phyloP scores from a whole-genome alignment of 306 rosid species.

The Quercus agrifolia region DNA sequence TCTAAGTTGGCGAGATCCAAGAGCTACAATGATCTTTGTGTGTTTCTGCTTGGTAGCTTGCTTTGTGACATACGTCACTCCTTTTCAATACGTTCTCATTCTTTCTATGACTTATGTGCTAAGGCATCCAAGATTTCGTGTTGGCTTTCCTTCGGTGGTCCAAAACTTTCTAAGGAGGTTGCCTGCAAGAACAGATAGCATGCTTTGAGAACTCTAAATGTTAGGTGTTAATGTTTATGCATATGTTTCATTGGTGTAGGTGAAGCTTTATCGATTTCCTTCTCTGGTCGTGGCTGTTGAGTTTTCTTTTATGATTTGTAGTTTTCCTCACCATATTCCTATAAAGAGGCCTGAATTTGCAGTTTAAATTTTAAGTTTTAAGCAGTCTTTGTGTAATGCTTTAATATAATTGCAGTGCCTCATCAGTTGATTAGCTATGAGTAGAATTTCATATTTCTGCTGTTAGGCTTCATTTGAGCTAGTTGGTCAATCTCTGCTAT shows the following conservation, averaged over 20 bases:
- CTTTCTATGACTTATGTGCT: slow-evolving; percentile 13
- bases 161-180: slow-evolving; percentile 48
- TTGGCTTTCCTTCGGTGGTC: slow-evolving; percentile 27
- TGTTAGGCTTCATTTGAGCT: background rate
- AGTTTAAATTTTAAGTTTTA: too few relatives aligned
- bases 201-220: slow-evolving; percentile 23
- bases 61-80: slow-evolving; percentile 19
- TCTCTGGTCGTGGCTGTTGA: too few relatives aligned
- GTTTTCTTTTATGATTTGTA: too few relatives aligned
- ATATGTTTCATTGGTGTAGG: too few relatives aligned
- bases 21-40: slow-evolving; percentile 40
- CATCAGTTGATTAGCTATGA: too few relatives aligned
- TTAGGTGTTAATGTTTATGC: too few relatives aligned
- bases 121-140: slow-evolving; percentile 39
- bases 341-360: too few relatives aligned
- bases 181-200: slow-evolving; percentile 53
- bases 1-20: slow-evolving; percentile 51
- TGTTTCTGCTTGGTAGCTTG: slow-evolving; percentile 26
- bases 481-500: slow-evolving; percentile 18
- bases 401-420: too few relatives aligned
- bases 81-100: slow-evolving; percentile 7
- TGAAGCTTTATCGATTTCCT: too few relatives aligned
- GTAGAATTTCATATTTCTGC: too few relatives aligned
- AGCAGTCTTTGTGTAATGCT: too few relatives aligned
- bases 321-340: too few relatives aligned